phyloP scores from a whole-genome alignment of 352 stramenopile species.

The Phytophthora sojae region DNA sequence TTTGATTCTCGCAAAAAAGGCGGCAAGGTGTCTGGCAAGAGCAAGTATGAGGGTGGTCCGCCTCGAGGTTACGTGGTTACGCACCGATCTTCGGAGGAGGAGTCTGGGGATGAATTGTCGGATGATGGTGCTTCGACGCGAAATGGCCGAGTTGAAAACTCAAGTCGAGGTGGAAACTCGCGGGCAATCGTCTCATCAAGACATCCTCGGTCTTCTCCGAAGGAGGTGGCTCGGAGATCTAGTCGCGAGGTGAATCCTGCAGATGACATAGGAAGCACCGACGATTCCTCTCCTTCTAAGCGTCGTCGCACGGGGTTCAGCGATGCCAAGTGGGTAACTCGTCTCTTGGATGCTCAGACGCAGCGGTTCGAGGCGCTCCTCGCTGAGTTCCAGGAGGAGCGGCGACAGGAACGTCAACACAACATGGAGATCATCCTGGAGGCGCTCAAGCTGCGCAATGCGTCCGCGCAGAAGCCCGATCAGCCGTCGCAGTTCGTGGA shows the following conservation, averaged over 20 bases:
- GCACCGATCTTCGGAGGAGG: slow-evolving; percentile 22
- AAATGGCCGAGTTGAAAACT: slow-evolving; percentile 24
- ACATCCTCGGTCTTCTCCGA: slow-evolving; percentile 3
- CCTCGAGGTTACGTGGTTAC: slow-evolving; percentile 27
- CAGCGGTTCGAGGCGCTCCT: slow-evolving; percentile 46
- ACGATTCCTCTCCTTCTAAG: slow-evolving; percentile 15
- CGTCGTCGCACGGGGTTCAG: slow-evolving; percentile 31
- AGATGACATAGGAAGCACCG: background rate
- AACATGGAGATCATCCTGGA: slow-evolving; percentile 52
- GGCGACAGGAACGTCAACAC: slow-evolving; percentile 47
- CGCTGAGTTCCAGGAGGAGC: slow-evolving; percentile 50
- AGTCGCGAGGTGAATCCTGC: slow-evolving; percentile 18
- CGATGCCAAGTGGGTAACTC: slow-evolving; percentile 44
- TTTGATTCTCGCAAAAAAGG: slow-evolving; percentile 20
- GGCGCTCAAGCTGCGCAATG: slow-evolving; percentile 42
- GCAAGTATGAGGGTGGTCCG: slow-evolving; percentile 20
- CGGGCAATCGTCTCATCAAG: slow-evolving; percentile 3
- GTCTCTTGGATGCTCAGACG: slow-evolving; percentile 44
- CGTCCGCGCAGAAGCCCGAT: slow-evolving; percentile 25
- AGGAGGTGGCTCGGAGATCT: slow-evolving; percentile 15
- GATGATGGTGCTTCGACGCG: slow-evolving; percentile 13
- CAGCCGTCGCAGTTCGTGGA: slow-evolving; percentile 41
- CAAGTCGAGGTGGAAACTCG: slow-evolving; percentile 21
- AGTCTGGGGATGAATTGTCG: slow-evolving; percentile 12
- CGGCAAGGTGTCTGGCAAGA: slow-evolving; percentile 15